These are phyloP conservation scores for Sporopachydermia quercuum DNA, from an alignment of 805 yeast genomes.

Conservation along the genomic window DNA sequence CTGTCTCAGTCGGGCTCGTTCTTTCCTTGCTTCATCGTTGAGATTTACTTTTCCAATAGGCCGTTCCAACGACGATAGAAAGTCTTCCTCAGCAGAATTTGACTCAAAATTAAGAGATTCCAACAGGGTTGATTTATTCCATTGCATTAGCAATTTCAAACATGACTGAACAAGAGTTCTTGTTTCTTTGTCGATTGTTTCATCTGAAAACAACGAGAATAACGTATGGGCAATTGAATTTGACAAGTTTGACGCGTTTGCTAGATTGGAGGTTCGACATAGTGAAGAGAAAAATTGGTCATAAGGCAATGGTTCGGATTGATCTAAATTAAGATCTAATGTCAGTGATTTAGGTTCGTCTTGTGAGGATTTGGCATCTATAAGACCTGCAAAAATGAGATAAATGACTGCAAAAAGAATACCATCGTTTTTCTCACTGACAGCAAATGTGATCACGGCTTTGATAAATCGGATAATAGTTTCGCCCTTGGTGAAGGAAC, in stretches of 20 bases:
- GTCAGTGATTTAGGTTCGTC: no score
- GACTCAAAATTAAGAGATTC: background rate
- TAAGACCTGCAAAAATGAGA: background rate
- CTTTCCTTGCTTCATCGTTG: background rate
- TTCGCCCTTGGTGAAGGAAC: background rate
- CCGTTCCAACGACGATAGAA: no score
- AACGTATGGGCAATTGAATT: background rate
- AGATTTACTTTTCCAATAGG: background rate
- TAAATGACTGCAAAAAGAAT: background rate
- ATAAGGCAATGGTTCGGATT: no score
- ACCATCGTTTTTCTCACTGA: background rate
- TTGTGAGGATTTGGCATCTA: background rate
- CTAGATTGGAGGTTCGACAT: no score
- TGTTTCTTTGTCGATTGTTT: background rate
- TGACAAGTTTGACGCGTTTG: background rate
- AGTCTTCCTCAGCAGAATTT: background rate
- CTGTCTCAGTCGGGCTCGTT: background rate
- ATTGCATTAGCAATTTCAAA: background rate
- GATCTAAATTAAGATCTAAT: background rate
- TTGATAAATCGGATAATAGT: background rate
- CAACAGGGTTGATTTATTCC: background rate
- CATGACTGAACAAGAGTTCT: background rate
- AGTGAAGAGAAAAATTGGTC: no score
- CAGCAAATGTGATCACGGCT: background rate
- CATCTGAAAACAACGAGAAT: background rate